Conservation (phyloP, 2,329 filamentous ascomycete species). For the Monilinia aucupariae region DNA sequence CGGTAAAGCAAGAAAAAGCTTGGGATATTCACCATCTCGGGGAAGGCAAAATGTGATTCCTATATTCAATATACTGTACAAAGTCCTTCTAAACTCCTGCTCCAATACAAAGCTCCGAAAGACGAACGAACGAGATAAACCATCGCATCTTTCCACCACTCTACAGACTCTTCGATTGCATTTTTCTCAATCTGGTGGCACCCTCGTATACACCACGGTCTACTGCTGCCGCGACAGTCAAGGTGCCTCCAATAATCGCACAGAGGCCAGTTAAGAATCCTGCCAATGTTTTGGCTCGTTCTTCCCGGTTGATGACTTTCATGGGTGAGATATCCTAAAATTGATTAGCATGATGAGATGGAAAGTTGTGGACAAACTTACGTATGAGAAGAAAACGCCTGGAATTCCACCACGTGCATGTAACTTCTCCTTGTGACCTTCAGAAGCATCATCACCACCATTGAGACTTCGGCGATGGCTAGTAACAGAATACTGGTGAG, state of each 20-base stretch:
- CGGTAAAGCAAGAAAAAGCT: too few relatives aligned
- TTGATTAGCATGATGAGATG: neutral
- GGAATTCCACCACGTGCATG: constrained; percentile 91
- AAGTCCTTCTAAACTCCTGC: constrained; percentile 26
- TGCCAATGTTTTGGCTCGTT: constrained; percentile 79
- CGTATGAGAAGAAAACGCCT: constrained; percentile 97
- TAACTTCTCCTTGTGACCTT: constrained; percentile 86
- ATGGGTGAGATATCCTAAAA: constrained; percentile 91
- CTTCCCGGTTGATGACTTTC: constrained; percentile 98
- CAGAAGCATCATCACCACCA: constrained; percentile 77
- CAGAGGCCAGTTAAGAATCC: constrained; percentile 92
- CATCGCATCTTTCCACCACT: constrained; percentile 16
- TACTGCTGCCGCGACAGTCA: constrained; percentile 91
- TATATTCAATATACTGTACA: constrained; percentile 20
- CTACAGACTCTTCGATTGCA: constrained; percentile 60
- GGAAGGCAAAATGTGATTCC: neutral
- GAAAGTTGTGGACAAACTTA: constrained; percentile 44
- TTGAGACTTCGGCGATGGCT: constrained; percentile 85
- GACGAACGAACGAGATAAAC: neutral
- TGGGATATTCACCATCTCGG: neutral
- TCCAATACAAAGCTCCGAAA: neutral
- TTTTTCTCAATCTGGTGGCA: constrained; percentile 75
- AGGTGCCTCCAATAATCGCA: constrained; percentile 86
- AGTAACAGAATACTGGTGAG: constrained; percentile 96
- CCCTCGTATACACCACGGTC: constrained; percentile 92